Conservation (phyloP, 176 grass and related monocot species). For the Aegilops longissima region DNA sequence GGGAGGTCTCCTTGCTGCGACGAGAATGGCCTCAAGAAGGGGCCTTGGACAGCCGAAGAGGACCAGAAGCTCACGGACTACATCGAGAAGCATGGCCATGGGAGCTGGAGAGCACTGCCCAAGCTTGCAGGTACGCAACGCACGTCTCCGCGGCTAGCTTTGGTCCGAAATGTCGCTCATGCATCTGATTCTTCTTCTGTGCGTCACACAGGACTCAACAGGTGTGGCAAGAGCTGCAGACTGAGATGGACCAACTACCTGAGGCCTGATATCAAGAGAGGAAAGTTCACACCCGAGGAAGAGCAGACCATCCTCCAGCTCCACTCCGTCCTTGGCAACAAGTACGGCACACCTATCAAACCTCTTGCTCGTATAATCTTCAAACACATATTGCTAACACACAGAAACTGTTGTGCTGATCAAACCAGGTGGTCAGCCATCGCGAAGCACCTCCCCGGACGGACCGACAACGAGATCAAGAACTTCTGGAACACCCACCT, state of each 20-base stretch:
- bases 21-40: constrained; percentile 94
- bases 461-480: constrained; percentile 98
- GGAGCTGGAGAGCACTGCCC: constrained; percentile 90
- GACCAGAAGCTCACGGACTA: constrained; percentile 71
- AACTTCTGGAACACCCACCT: constrained; percentile 99
- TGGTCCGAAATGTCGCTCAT: constrained; percentile 28
- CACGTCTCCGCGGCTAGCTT: background rate
- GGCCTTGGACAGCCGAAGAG: constrained; percentile 90
- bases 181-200: background rate
- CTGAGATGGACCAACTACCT: constrained; percentile 99
- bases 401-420: constrained; percentile 10
- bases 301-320: constrained; percentile 84
- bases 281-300: constrained; percentile 82
- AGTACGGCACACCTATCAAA: constrained; percentile 45
- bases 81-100: constrained; percentile 83
- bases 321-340: constrained; percentile 92
- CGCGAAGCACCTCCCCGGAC: constrained; percentile 62
- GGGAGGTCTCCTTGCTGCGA: constrained; percentile 83
- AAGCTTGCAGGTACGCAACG: constrained; percentile 70
- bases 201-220: constrained; percentile 68
- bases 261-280: constrained; percentile 94
- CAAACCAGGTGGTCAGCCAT: constrained; percentile 90
- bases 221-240: constrained; percentile 97
- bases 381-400: background rate
- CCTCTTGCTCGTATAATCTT: background rate